Base-by-base conservation (phyloP, 1,139 yeast species). In the Petasospora fabianii region DNA sequence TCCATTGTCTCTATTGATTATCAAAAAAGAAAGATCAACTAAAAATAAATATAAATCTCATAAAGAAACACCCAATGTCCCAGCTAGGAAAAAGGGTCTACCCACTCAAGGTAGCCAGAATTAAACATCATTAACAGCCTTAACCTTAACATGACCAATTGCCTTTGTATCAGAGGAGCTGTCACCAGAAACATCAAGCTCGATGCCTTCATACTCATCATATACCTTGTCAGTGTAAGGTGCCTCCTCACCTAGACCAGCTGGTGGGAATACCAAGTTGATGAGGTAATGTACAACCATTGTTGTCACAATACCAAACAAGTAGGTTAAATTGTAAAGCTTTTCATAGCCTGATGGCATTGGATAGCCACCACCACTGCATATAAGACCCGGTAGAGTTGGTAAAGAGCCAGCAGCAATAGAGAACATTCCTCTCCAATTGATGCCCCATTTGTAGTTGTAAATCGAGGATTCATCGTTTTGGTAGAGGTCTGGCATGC, bases 361-460 rank as follows among this genome's bases (percentile, higher is more conserved):
- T 2, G 36, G 28, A 11, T 40, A 36, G 2, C 35, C 36, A 36
- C 43, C 40, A 22, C 40, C 44, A 20, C 31, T 8, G 15, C 39
- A 37, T 9, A 41, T 33, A 10, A 63, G 48, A 14, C 66, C 68
- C 1, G 66, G 65, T 33, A 63, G 47, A 10, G 61, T 56, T 17
- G 60, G 55, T 3, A 55, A 50, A 16, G 54, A 47, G 17, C 60
- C 60, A 8, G 53, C 43, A 2, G 61, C 13, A 54, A 64, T 64
- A 13, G 64, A 57, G 7, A 46, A 36, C 11, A 64, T 39, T 9
- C 62, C 55, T 44, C 68, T 56, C 56, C 60, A 59, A 47, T 69
- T 65, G 37, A 64, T 35, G 4, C 74, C 74, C 15, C 54, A 35
- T 28, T 54, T 47, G 46, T 57, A 68, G 60, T 60, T 58, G 42